Percentiles rank a stretch among this genome's conserved stretches.
Conservation (phyloP, 129 eudicot species). For the Arctium minus region DNA sequence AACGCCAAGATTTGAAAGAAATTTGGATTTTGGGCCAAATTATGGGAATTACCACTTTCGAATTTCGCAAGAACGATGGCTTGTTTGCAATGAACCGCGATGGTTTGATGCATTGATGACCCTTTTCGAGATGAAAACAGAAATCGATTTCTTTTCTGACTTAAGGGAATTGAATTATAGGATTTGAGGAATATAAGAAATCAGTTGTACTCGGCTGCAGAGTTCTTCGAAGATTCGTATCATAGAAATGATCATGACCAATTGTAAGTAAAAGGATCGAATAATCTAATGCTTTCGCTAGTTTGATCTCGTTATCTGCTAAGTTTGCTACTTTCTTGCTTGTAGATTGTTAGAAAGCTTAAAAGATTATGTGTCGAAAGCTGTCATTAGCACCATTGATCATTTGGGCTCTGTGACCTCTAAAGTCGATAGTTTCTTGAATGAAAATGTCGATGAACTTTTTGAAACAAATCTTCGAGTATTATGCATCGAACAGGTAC, state of each 20-base stretch:
- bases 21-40: background rate
- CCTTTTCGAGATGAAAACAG: background rate
- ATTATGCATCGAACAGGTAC: slow-evolving; percentile 67
- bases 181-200: slow-evolving; percentile 63
- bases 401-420: slow-evolving; percentile 84
- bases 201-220: slow-evolving; percentile 81
- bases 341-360: slow-evolving; percentile 61
- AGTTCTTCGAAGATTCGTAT: slow-evolving; percentile 58
- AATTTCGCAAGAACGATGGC: background rate
- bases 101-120: background rate
- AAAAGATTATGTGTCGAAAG: slow-evolving; percentile 67
- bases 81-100: background rate
- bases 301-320: background rate
- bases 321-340: background rate
- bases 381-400: slow-evolving; percentile 75
- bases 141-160: background rate
- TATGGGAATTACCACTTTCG: background rate
- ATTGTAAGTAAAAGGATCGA: slow-evolving; percentile 32
- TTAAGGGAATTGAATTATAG: slow-evolving; percentile 19
- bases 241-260: slow-evolving; percentile 42
- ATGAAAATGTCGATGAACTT: slow-evolving; percentile 50
- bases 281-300: background rate
- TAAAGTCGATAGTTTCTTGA: slow-evolving; percentile 57
- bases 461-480: slow-evolving; percentile 50
- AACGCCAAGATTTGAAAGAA: background rate